Evolutionary conservation across 2,329 filamentous ascomycete genomes (phyloP), one percentile per base, ranked within the genome.

Genomic region (Hirsutella rhossiliensis): DNA sequence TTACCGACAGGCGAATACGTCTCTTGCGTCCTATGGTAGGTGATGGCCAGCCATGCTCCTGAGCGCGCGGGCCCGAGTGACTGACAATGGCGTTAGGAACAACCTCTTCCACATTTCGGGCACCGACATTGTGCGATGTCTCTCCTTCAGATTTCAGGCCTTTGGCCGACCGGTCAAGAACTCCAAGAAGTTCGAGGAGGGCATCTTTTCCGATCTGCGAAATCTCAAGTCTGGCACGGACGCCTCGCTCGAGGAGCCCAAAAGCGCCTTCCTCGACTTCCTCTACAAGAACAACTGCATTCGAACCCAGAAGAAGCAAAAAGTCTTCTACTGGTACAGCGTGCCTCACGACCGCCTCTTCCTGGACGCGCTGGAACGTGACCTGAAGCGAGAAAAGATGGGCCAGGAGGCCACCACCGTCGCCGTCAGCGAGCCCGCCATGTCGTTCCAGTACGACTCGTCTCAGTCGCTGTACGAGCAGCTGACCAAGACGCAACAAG

Each of bases 231-330:
- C 92, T 20, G 92, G 92, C 52, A 97, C 90, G 56, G 92, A 98
- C 72, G 92, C 92, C 41, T 96, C 92, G 37, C 80, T 98, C 48
- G 92, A 98, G 68, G 92, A 98, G 72, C 92, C 92, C 45, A 98
- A 98, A 76, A 97, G 90, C 68, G 83, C 86, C 2, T 98, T 98
- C 69, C 78, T 98, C 49, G 92, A 98, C 67, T 98, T 97, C 64
- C 75, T 98, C 38, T 98, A 98, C 80, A 98, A 98, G 77, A 98
- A 98, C 78, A 98, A 98, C 73, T 98, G 92, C 76, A 98, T 98
- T 56, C 83, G 92, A 55, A 98, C 92, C 32, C 92, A 98, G 67
- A 98, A 98, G 80, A 98, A 98, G 76, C 92, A 98, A 62, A 98
- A 98, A 73, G 92, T 98, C 52, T 98, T 98, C 61, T 98, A 97